These are phyloP conservation scores for Agaricus blazei DNA, from an alignment of 768 basidiomycete species.

Conservation along the genomic window DNA sequence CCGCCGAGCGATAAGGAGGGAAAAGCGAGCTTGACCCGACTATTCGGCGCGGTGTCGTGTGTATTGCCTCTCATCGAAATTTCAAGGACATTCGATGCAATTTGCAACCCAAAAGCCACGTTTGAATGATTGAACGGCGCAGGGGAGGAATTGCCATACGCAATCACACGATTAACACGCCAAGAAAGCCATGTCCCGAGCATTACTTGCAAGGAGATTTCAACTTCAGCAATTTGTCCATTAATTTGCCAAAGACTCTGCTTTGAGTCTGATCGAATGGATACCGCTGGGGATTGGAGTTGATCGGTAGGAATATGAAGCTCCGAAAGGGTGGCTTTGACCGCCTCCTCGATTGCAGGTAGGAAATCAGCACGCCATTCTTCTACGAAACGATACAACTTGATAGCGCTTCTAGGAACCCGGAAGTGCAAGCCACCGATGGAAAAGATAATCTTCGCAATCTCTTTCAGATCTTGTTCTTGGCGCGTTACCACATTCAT, in stretches of 20 bases:
- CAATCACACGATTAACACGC: constrained; percentile 49
- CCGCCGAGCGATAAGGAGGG: constrained; percentile 66
- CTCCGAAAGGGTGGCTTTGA: constrained; percentile 63
- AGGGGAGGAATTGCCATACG: constrained; percentile 39
- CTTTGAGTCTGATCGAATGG: constrained; percentile 17
- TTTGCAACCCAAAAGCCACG: constrained; percentile 57
- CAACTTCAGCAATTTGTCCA: constrained; percentile 42
- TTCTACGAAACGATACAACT: constrained; percentile 72
- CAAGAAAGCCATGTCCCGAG: constrained; percentile 85
- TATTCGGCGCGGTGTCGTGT: constrained; percentile 30
- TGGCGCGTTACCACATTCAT: constrained; percentile 41
- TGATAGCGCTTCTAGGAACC: constrained; percentile 78
- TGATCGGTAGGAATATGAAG: constrained; percentile 38
- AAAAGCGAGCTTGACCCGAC: constrained; percentile 57
- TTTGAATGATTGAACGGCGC: constrained; percentile 23
- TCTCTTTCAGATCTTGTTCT: constrained; percentile 35
- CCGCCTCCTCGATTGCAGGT: constrained; percentile 64
- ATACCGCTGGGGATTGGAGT: constrained; percentile 27
- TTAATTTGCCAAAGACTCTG: constrained; percentile 43
- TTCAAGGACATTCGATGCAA: constrained; percentile 54
- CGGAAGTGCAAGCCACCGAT: constrained; percentile 44
- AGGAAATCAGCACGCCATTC: constrained; percentile 82
- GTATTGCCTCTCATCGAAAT: constrained; percentile 46
- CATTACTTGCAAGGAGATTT: constrained; percentile 76
- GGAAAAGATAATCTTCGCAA: constrained; percentile 38